Evolutionary conservation across 148 eudicot species (phyloP), one percentile per base, ranked within the genome.

Genomic region (Vaccinium corymbosum): DNA sequence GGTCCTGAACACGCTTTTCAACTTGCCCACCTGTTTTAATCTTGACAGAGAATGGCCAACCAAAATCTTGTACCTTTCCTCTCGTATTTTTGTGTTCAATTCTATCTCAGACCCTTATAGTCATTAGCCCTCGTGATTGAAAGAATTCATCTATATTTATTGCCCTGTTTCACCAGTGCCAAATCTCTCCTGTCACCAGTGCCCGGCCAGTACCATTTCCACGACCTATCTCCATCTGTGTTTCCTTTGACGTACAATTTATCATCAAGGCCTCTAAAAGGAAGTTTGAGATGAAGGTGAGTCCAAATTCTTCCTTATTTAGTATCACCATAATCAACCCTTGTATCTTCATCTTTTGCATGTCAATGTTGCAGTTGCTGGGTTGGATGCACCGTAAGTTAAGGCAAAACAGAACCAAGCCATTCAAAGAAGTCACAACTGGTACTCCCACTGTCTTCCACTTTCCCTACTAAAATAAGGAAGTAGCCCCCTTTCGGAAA

Each of bases 321-420:
- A 14, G 42, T 29, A 53, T 62, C 32, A 79, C 29, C 49, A 49
- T 20, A 22, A 75, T 49, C 57, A 57, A 74, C 42, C 20, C 7
- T 25, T 71, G 32, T 83, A 57, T 81, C 80, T 80, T 83, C 51
- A 80, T 56, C 27, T 17, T 80, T 80, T 81, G 78, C 52, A 62
- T 75, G 29, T 76, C 70, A 90, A 83, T 83, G 57, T 71, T 91
- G 89, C 97, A 94, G 97, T 84, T 94, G 83, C 88, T 94, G 17
- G 86, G 92, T 80, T 94, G 97, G 97, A 89, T 92, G 93, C 92
- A 94, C 83, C 87, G 88, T 74, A 94, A 90, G 85, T 53, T 76
- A 80, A 85, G 82, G 83, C 89, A 86, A 46, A 87, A 89, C 79
- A 80, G 61, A 56, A 85, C 70, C 14, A 85, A 87, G 85, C 82